Conservation (phyloP, 345 rosid species). For the Euphorbia lathyris region DNA sequence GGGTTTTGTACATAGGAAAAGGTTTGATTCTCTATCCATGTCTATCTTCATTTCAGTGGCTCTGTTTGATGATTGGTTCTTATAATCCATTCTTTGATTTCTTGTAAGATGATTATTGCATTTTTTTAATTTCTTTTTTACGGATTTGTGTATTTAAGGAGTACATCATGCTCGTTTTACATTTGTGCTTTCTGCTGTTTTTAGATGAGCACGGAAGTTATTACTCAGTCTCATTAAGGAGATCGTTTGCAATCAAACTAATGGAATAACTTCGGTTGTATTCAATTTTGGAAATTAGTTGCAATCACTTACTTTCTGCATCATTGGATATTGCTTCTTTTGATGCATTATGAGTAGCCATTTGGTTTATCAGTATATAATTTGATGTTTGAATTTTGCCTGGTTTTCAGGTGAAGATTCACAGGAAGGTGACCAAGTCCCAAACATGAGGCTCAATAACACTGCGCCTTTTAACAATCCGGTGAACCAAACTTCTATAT, state of each 20-base stretch:
- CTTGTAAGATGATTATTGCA: background rate
- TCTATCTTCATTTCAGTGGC: background rate
- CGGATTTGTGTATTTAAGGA: background rate
- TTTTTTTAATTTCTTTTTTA: background rate
- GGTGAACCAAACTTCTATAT: slow-evolving; percentile 25
- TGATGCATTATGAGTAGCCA: background rate
- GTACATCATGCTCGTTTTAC: background rate
- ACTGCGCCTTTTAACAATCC: slow-evolving; percentile 23
- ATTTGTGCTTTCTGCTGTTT: background rate
- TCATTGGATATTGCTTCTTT: background rate
- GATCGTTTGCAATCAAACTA: background rate
- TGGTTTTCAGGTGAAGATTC: slow-evolving; percentile 66
- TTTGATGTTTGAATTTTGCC: slow-evolving; percentile 8
- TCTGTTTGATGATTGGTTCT: background rate
- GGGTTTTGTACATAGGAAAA: slow-evolving; percentile 86
- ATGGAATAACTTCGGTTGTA: background rate
- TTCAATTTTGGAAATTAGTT: background rate
- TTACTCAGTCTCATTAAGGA: background rate
- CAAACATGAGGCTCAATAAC: slow-evolving; percentile 39
- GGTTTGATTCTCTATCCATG: slow-evolving; percentile 39
- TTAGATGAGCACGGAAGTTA: slow-evolving; percentile 1
- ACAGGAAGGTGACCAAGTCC: slow-evolving; percentile 42
- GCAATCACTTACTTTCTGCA: background rate
- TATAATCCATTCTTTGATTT: background rate
- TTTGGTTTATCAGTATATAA: background rate